Evolutionary conservation across 2,329 filamentous ascomycete species (phyloP).

Genomic region (Xylaria sp.): DNA sequence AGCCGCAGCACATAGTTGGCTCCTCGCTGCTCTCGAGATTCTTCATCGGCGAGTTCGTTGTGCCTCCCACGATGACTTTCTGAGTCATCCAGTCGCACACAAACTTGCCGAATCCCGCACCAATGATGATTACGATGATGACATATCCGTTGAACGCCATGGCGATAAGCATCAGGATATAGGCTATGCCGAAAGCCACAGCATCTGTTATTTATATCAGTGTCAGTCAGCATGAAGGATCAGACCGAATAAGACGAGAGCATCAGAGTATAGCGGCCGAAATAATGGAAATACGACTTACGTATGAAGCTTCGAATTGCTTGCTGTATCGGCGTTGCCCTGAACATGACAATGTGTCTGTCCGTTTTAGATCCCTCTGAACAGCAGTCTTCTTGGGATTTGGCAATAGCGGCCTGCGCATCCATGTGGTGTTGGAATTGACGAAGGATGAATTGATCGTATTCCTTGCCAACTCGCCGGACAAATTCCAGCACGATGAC

Average conservation of each 20-base stretch:
- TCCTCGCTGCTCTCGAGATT: conserved; percentile 32
- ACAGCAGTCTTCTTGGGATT: conserved; percentile 31
- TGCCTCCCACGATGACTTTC: conserved; percentile 51
- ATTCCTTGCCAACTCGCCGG: conserved; percentile 56
- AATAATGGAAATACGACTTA: conserved; percentile 4
- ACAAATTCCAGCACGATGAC: conserved; percentile 54
- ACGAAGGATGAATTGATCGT: conserved; percentile 54
- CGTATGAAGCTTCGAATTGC: conserved; percentile 52
- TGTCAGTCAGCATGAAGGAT: background rate
- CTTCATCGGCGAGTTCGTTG: conserved; percentile 7
- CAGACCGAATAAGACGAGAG: background rate
- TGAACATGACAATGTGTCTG: conserved; percentile 49
- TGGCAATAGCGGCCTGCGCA: conserved; percentile 41
- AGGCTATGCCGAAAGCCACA: conserved; percentile 55
- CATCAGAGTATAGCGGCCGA: background rate
- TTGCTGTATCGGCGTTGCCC: conserved; percentile 55
- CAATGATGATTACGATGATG: conserved; percentile 58
- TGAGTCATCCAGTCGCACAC: conserved; percentile 63
- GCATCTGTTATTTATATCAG: conserved; percentile 47
- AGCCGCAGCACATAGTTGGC: conserved; percentile 37
- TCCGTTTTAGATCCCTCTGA: conserved; percentile 32
- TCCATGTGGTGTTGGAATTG: conserved; percentile 53
- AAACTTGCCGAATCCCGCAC: conserved; percentile 63
- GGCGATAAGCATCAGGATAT: conserved; percentile 57
- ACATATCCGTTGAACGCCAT: conserved; percentile 60